Base-by-base conservation (phyloP, 1,139 yeast species). In the Nakaseomyces uthaithaninus region DNA sequence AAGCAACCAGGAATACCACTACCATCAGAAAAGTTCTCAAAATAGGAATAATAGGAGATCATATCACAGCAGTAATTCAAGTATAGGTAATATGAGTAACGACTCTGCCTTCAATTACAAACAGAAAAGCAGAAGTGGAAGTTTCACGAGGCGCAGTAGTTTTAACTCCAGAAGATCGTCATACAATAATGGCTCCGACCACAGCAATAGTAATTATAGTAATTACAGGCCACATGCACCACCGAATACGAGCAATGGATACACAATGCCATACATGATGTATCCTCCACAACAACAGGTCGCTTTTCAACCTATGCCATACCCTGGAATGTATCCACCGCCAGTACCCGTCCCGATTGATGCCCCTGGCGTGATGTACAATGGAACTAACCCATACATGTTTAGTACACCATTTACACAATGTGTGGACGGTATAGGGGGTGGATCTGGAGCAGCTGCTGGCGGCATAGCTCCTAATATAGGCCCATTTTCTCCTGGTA, bases 241-340 rank as follows among this genome's bases (percentile, higher is more conserved):
- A 7, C 35, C 15, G 3, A 12, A 12, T 19, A 12, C 35, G n/a
- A 17, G 25, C 5, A 34, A 40, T 14, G 42, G 42, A 16, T 45
- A 39, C 30, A 36, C 41, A 7, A 27, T 41, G 30, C 49, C 51
- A 11, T 47, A 47, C 26, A 37, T 46, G 47, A 42, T 48, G 44
- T 49, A 49, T 40, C 46, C 47, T 14, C 39, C 39, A 8, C 23
- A 30, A 9, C 34, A 37, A n/a, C 15, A 19, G 15, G 25, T 31
- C 12, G 25, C 24, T 8, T 31, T 19, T 17, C 35, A 31, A n/a
- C 35, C 24, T 4, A 31, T 31, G 25, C 25, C 35, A 3, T 20
- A 31, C 17, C 25, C 25, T 2, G 35, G 35, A n/a, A 31, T 31
- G 35, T 31, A 19, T 7, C 25, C 35, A 20, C 25, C 25, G 5